Conservation (phyloP, 257 asterid species). For the Knoxia roxburghii region DNA sequence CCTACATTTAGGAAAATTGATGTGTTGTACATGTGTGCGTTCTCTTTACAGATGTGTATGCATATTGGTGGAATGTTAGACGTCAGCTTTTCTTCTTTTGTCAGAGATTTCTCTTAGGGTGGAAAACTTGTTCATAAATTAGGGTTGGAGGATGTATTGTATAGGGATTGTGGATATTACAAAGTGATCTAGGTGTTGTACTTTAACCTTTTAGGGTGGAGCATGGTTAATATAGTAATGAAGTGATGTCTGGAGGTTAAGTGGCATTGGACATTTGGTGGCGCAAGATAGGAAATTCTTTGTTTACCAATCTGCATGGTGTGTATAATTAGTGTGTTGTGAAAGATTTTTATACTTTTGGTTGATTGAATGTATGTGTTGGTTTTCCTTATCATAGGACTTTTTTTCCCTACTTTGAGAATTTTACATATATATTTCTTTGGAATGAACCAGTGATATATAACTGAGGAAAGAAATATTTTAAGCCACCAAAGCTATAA, state of each 20-base stretch:
- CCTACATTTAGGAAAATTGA: neutral
- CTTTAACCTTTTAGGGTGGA: neutral
- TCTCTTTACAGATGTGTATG: neutral
- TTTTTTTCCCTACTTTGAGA: neutral
- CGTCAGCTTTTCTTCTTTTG: neutral
- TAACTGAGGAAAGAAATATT: neutral
- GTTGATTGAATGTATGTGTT: neutral
- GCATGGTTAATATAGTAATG: neutral
- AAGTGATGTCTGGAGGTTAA: neutral
- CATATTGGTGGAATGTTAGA: neutral
- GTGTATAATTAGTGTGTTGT: too few relatives aligned
- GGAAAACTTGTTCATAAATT: neutral
- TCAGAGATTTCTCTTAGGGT: neutral
- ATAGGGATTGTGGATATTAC: neutral
- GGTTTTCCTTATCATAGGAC: neutral
- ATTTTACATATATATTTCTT: neutral
- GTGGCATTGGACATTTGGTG: neutral
- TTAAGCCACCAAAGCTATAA: neutral
- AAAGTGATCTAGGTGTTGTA: neutral
- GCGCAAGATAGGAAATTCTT: conserved; percentile 1
- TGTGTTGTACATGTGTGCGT: neutral
- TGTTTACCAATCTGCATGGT: neutral
- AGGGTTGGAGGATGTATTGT: neutral
- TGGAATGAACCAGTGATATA: neutral
- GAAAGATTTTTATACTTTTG: neutral